phyloP scores from a whole-genome alignment of 257 asterid genomes.

The Henckelia pumila region DNA sequence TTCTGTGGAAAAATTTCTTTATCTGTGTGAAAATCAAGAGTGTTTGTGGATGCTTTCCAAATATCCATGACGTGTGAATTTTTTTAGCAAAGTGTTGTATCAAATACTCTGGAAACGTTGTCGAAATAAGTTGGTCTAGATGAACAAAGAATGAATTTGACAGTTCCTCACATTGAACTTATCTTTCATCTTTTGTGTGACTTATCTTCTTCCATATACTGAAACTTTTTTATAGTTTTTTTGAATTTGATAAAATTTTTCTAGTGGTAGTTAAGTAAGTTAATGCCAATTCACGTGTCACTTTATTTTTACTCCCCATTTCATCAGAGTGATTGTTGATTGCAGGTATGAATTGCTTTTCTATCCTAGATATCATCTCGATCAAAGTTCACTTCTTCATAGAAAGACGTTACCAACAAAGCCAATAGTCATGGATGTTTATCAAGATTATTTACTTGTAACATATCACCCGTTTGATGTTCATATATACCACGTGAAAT shows the following conservation, averaged over 20 bases:
- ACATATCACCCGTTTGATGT: slow-evolving; percentile 96
- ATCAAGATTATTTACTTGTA: slow-evolving; percentile 88
- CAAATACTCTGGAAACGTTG: background rate
- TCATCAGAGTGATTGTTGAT: slow-evolving; percentile 28
- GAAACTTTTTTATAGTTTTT: background rate
- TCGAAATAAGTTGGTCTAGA: background rate
- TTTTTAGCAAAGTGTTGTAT: background rate
- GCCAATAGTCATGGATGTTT: slow-evolving; percentile 98
- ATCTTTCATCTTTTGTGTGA: slow-evolving; percentile 16
- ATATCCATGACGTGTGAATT: background rate
- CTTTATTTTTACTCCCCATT: slow-evolving; percentile 18
- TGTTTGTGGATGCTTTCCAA: slow-evolving; percentile 7
- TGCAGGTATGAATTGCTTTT: slow-evolving; percentile 95
- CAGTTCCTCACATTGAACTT: slow-evolving; percentile 2
- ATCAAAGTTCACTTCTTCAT: slow-evolving; percentile 88
- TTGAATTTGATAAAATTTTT: slow-evolving; percentile 10
- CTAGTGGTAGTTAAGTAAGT: slow-evolving; percentile 12
- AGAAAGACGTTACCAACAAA: slow-evolving; percentile 79
- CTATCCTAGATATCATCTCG: slow-evolving; percentile 99
- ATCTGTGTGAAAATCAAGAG: background rate
- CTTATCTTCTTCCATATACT: slow-evolving; percentile 5
- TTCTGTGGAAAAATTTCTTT: background rate
- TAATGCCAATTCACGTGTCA: slow-evolving; percentile 16
- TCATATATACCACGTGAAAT: slow-evolving; percentile 83
- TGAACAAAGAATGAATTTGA: background rate